phyloP scores from a whole-genome alignment of 768 basidiomycete genomes.

The Serendipita vermifera region DNA sequence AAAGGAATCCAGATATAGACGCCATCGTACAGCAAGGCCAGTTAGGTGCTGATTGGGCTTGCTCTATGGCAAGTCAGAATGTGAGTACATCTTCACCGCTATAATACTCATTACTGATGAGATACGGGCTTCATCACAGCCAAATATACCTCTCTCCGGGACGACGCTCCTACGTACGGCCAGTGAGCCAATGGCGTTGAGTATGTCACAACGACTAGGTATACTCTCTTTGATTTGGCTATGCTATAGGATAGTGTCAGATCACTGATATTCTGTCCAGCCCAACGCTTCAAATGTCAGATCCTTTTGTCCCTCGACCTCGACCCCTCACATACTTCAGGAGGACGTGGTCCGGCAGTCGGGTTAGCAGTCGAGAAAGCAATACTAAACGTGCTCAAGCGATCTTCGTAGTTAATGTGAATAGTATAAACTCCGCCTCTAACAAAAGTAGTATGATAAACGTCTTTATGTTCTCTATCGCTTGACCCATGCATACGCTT shows the following conservation, averaged over 20 bases:
- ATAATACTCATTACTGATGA: background rate
- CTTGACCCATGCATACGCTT: conserved; percentile 95
- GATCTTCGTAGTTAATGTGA: conserved; percentile 19
- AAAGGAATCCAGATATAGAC: conserved; percentile 26
- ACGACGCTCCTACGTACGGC: conserved; percentile 54
- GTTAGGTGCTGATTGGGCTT: conserved; percentile 67
- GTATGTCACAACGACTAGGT: conserved; percentile 77
- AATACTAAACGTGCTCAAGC: conserved; percentile 37
- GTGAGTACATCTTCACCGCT: conserved; percentile 20
- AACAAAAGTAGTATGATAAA: background rate
- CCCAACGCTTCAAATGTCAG: conserved; percentile 48
- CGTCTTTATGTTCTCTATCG: conserved; percentile 41
- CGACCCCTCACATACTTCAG: conserved; percentile 25
- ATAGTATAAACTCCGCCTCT: background rate
- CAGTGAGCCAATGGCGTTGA: conserved; percentile 46
- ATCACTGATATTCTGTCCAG: conserved; percentile 27
- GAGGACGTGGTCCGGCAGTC: conserved; percentile 37
- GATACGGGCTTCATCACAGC: conserved; percentile 9
- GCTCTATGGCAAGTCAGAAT: conserved; percentile 52
- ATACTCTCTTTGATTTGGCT: conserved; percentile 14
- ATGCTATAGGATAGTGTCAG: conserved; percentile 13
- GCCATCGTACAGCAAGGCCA: conserved; percentile 33
- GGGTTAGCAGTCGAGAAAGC: conserved; percentile 48
- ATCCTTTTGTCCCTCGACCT: conserved; percentile 65
- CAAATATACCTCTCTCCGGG: conserved; percentile 30